These are phyloP conservation scores for Graphilbum sp. DNA, from an alignment of 2,329 filamentous ascomycete species.

Conservation along the genomic window DNA sequence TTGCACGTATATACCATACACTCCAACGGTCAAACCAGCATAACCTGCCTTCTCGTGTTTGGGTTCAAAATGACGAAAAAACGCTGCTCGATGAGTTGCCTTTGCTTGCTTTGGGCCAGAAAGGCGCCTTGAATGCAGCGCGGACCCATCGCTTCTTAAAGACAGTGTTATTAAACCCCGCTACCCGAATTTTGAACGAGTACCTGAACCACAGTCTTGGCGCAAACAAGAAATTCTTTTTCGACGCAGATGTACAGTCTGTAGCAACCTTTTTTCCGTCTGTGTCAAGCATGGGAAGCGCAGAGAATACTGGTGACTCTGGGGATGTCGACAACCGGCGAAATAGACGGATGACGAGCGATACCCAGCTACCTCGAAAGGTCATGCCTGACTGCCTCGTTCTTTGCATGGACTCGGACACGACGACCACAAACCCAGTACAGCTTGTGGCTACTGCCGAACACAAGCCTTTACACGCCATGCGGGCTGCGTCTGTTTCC, in stretches of 20 bases:
- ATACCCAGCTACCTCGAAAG: not conserved
- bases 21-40: not conserved
- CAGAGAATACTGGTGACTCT: not conserved
- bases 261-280: not conserved
- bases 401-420: not conserved
- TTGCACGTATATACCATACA: slow-evolving; percentile 2
- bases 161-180: slow-evolving; percentile 1
- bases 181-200: slow-evolving; percentile 2
- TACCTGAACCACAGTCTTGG: slow-evolving; percentile 1
- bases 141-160: slow-evolving; percentile 1
- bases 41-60: not conserved
- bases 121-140: slow-evolving; percentile 1
- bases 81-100: slow-evolving; percentile 3
- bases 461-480: slow-evolving; percentile 4
- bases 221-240: slow-evolving; percentile 2
- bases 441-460: slow-evolving; percentile 3
- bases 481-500: slow-evolving; percentile 2
- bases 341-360: not conserved
- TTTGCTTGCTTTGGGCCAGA: slow-evolving; percentile 1
- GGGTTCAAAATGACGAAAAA: slow-evolving; percentile 1
- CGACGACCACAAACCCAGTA: not conserved
- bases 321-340: not conserved
- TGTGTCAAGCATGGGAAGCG: not conserved
- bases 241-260: slow-evolving; percentile 2
- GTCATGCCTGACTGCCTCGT: slow-evolving; percentile 3